phyloP scores from a whole-genome alignment of 2,329 filamentous ascomycete genomes.

The Nemania serpens region DNA sequence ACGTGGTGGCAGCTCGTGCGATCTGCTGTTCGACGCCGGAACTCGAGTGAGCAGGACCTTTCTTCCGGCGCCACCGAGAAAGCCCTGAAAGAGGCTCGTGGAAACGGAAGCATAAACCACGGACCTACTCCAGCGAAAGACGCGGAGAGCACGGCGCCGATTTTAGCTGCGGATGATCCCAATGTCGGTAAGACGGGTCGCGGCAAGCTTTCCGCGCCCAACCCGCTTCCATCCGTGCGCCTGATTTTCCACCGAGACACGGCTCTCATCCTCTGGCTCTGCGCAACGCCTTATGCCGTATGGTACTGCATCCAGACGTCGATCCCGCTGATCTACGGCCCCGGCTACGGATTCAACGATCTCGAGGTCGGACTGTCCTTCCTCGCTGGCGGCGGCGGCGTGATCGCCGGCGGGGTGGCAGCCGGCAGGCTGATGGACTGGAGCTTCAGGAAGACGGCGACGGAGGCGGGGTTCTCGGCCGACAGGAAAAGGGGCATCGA shows the following conservation, averaged over 20 bases:
- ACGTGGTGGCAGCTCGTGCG: constrained; percentile 18
- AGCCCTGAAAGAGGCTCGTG: not conserved
- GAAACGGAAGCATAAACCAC: not conserved
- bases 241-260: constrained; percentile 26
- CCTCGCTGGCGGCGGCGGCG: constrained; percentile 46
- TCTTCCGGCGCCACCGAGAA: constrained; percentile 2
- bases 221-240: constrained; percentile 17
- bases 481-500: constrained; percentile 52
- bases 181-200: constrained; percentile 16
- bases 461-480: constrained; percentile 48
- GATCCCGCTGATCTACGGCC: constrained; percentile 15
- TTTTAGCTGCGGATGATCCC: not conserved
- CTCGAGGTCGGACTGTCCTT: constrained; percentile 51
- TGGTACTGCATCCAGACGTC: constrained; percentile 20
- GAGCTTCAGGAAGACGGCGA: constrained; percentile 57
- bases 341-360: constrained; percentile 39
- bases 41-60: not conserved
- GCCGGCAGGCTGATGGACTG: constrained; percentile 56
- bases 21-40: not conserved
- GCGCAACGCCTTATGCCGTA: constrained; percentile 14
- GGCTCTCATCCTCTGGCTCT: constrained; percentile 20
- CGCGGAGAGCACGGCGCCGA: not conserved
- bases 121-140: not conserved
- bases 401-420: constrained; percentile 39
- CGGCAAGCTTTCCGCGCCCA: constrained; percentile 10